Base-by-base conservation (phyloP, 768 basidiomycete genomes). In the Russula emetica region DNA sequence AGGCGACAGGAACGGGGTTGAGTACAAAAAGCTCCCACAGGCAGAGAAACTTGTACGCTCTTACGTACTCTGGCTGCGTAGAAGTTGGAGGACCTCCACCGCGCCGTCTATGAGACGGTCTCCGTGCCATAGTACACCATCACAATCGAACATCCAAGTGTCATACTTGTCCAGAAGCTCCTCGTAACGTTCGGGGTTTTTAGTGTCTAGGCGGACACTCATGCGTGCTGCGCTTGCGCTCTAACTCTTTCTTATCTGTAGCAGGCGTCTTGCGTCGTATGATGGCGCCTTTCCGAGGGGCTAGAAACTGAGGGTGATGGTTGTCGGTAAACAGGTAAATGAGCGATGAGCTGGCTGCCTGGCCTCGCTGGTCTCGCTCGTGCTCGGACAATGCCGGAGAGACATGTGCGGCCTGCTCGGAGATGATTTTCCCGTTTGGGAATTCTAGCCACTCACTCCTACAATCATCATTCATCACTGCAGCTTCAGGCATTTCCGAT, bases 121-220 rank as follows among this genome's bases (percentile, higher is more conserved):
- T 18, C 90, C 94, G 61, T 86, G 85, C 92, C 95, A 98, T 38
- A 98, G 79, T 24, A 98, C 95, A 16, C 94, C 95, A 72, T 98
- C 94, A 72, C 95, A 98, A 75, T 98, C 94, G 67, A 97, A 91
- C 76, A 98, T 82, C 86, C 94, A 96, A 30, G 94, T 96, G 72
- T 98, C 94, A 73, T 89, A 94, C 71, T 82, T 76, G 70, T 80
- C 78, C 34, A 83, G 66, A 40, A 83, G 75, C 45, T 62, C 61
- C 34, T 70, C 65, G 70, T 82, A 82, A 51, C 74, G 70, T 38
- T 67, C 59, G 55, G 67, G 59, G 22, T 58, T 36, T 45, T 67
- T 57, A 47, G 63, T 4, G 44, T 54, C 57, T 36, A 68, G 62
- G 36, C 66, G 66, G 24, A 63, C 18, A n/a, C 67, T 63, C 64